phyloP scores from a whole-genome alignment of 2,329 filamentous ascomycete species.

The Coniochaeta hoffmannii region DNA sequence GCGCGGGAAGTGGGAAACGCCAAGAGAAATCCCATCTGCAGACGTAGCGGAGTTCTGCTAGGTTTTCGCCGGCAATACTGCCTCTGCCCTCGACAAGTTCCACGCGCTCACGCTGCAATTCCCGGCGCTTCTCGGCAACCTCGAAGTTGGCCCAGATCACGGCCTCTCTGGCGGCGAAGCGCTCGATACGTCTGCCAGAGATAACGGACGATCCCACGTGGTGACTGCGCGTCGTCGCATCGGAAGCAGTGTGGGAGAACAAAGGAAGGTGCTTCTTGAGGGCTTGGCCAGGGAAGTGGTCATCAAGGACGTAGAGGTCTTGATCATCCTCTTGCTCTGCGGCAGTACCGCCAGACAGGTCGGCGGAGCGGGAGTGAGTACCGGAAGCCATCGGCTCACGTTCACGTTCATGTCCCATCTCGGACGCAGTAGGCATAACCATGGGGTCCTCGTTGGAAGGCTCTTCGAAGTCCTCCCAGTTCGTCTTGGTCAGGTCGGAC shows the following conservation, averaged over 20 bases:
- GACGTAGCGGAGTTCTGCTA: background rate
- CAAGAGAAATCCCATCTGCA: background rate
- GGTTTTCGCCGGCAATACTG: background rate
- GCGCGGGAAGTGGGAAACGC: background rate
- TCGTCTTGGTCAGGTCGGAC: no score
- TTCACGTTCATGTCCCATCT: background rate
- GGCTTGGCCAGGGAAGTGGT: no score
- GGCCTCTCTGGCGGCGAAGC: no score
- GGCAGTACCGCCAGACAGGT: background rate
- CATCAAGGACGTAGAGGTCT: background rate
- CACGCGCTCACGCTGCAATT: background rate
- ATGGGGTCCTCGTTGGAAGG: background rate
- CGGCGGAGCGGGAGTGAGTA: no score
- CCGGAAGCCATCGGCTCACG: background rate
- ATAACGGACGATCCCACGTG: background rate
- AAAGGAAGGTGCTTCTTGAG: no score
- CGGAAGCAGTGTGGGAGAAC: background rate
- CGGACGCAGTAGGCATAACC: background rate
- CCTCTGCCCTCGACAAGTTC: background rate
- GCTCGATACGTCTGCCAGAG: no score
- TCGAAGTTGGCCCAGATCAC: no score
- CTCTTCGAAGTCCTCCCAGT: background rate
- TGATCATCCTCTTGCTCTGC: background rate
- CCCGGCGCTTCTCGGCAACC: no score
- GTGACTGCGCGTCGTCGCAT: background rate